A percentile compares a stretch with the other conserved stretches of the same genome.
Conservation (phyloP, 768 basidiomycete species). For the Mycena filopes region DNA sequence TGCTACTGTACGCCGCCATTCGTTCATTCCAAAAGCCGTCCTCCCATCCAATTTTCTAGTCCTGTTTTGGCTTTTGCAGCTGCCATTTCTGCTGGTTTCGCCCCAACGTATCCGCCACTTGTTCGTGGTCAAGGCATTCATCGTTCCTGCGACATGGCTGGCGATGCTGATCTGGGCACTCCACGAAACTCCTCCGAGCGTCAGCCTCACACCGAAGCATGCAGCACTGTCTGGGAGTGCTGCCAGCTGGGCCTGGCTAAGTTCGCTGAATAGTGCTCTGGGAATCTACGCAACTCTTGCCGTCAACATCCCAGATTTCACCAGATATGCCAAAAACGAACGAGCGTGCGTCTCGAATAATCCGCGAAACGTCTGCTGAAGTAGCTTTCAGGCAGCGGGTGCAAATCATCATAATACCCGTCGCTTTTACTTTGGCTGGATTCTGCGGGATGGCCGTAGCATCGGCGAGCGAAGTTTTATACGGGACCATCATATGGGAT, state of each 20-base stretch:
- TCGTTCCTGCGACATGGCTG: conserved; percentile 74
- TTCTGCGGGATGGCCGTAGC: conserved; percentile 88
- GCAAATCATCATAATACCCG: conserved; percentile 80
- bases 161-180: conserved; percentile 86
- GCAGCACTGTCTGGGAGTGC: conserved; percentile 62
- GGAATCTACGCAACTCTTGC: conserved; percentile 79
- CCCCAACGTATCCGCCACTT: conserved; percentile 82
- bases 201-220: conserved; percentile 66
- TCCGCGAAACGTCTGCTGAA: not conserved
- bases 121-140: conserved; percentile 74
- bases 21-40: not conserved
- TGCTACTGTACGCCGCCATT: conserved; percentile 23
- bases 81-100: conserved; percentile 80
- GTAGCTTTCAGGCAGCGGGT: conserved; percentile 66
- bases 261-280: conserved; percentile 78
- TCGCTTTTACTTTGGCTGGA: conserved; percentile 78
- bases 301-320: conserved; percentile 90
- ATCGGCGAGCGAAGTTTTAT: conserved; percentile 76
- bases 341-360: conserved; percentile 57
- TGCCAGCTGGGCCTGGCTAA: conserved; percentile 83
- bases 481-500: conserved; percentile 77
- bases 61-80: conserved; percentile 80
- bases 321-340: conserved; percentile 80
- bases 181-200: conserved; percentile 69
- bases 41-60: conserved; percentile 39